phyloP scores from a whole-genome alignment of 2,329 filamentous ascomycete species.

The Grosmannia clavigera region DNA sequence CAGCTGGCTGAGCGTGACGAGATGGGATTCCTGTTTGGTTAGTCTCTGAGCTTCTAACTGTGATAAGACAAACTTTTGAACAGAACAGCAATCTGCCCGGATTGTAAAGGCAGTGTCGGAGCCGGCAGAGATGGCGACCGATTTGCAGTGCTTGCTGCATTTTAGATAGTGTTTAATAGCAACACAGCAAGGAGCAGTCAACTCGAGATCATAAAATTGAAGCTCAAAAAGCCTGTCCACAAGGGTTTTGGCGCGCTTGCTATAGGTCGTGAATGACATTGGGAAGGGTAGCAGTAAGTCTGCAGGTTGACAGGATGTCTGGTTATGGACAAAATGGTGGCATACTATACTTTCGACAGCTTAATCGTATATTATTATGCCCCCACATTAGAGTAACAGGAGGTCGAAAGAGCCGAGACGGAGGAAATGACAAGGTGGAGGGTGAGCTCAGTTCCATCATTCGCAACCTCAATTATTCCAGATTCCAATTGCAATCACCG shows the following conservation, averaged over 20 bases:
- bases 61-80: conserved; percentile 10
- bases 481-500: neutral
- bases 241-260: conserved; percentile 8
- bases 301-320: neutral
- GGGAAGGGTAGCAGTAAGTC: neutral
- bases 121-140: neutral
- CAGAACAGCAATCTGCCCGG: neutral
- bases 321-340: neutral
- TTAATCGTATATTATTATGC: neutral
- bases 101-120: neutral
- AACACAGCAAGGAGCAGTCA: conserved; percentile 8
- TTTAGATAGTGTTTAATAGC: conserved; percentile 6
- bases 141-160: conserved; percentile 6
- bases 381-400: neutral
- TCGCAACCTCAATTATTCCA: neutral
- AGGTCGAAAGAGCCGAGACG: neutral
- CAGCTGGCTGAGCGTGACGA: conserved; percentile 8
- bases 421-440: neutral
- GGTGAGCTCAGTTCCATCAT: no score
- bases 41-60: conserved; percentile 12
- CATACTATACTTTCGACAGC: neutral
- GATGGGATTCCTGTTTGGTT: conserved; percentile 5
- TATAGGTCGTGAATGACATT: conserved; percentile 1
- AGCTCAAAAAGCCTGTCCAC: conserved; percentile 7
- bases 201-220: conserved; percentile 7